Percentiles rank a stretch among this genome's conserved stretches.
These are phyloP conservation scores for Pachyrhizus erosus DNA, from an alignment of 306 rosid species.

Conservation along the genomic window DNA sequence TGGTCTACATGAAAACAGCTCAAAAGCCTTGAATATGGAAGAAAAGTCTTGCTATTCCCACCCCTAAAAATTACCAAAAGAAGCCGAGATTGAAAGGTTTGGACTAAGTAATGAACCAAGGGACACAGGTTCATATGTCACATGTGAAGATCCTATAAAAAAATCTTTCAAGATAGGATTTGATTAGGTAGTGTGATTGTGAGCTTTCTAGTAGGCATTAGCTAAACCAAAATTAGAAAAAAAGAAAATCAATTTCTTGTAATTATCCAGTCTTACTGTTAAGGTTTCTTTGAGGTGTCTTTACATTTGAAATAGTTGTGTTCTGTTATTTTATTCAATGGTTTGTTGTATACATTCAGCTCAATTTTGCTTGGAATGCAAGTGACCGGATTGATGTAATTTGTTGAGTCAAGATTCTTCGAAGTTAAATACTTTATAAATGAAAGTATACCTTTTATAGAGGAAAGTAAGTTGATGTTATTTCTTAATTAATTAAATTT, in stretches of 20 bases:
- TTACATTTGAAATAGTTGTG: constrained; percentile 2
- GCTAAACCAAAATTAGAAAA: background rate
- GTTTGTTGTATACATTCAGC: constrained; percentile 31
- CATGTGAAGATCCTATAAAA: constrained; percentile 31
- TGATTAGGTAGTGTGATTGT: constrained; percentile 16
- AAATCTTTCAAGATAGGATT: constrained; percentile 38
- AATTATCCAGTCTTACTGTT: constrained; percentile 4
- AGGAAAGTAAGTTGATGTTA: no score
- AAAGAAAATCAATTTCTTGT: constrained; percentile 3
- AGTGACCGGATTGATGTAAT: background rate
- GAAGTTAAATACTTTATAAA: background rate
- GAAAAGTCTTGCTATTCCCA: background rate
- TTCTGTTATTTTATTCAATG: constrained; percentile 27
- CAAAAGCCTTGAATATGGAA: constrained; percentile 4
- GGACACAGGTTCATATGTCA: background rate
- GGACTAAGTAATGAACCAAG: constrained; percentile 8
- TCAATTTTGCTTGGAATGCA: constrained; percentile 48
- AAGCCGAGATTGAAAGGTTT: constrained; percentile 52
- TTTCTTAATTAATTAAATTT: no score
- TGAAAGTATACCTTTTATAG: no score
- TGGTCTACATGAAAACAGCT: background rate
- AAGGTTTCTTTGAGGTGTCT: constrained; percentile 5
- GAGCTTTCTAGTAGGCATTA: constrained; percentile 4
- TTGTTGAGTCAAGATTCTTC: background rate
- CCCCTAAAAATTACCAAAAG: background rate